These are phyloP conservation scores for Paecilomyces sp. DNA, from an alignment of 2,329 filamentous ascomycete genomes.

Conservation along the genomic window DNA sequence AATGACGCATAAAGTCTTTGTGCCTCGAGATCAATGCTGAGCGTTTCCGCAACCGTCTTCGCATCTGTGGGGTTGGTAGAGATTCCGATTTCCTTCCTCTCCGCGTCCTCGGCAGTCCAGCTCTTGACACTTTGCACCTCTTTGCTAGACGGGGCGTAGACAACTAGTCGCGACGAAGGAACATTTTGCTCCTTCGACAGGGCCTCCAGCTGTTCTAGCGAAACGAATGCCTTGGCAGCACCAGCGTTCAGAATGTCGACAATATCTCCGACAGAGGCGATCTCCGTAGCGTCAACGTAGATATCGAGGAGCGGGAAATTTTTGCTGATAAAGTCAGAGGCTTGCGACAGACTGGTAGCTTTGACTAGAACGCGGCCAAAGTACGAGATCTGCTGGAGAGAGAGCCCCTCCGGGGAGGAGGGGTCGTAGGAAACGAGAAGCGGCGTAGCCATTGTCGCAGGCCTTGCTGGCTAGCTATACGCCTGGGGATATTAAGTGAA, in stretches of 20 bases:
- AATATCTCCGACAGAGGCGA: slow-evolving; percentile 65
- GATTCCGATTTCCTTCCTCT: slow-evolving; percentile 29
- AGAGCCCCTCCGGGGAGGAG: slow-evolving; percentile 43
- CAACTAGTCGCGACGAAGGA: slow-evolving; percentile 49
- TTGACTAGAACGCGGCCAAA: slow-evolving; percentile 52
- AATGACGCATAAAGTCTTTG: slow-evolving; percentile 34
- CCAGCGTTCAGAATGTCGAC: slow-evolving; percentile 77
- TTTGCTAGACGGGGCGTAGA: slow-evolving; percentile 39
- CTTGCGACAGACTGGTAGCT: slow-evolving; percentile 34
- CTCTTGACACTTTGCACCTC: slow-evolving; percentile 31
- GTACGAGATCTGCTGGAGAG: slow-evolving; percentile 49
- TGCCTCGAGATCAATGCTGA: slow-evolving; percentile 31
- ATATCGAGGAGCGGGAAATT: slow-evolving; percentile 52
- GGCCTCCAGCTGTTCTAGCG: slow-evolving; percentile 57
- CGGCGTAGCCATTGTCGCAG: slow-evolving; percentile 31
- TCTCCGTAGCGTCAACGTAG: slow-evolving; percentile 68
- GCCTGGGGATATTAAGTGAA: neutral
- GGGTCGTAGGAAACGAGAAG: slow-evolving; percentile 36
- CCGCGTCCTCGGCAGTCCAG: slow-evolving; percentile 30
- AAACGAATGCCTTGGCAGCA: slow-evolving; percentile 76
- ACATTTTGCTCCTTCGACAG: slow-evolving; percentile 47
- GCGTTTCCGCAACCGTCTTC: slow-evolving; percentile 30
- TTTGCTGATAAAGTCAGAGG: slow-evolving; percentile 47
- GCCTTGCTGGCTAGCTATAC: neutral
- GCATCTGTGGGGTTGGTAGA: slow-evolving; percentile 28